Evolutionary conservation across 495 filamentous ascomycete genomes (phyloP), one percentile per base, ranked within the genome.

Genomic region (Daldinia decipiens): DNA sequence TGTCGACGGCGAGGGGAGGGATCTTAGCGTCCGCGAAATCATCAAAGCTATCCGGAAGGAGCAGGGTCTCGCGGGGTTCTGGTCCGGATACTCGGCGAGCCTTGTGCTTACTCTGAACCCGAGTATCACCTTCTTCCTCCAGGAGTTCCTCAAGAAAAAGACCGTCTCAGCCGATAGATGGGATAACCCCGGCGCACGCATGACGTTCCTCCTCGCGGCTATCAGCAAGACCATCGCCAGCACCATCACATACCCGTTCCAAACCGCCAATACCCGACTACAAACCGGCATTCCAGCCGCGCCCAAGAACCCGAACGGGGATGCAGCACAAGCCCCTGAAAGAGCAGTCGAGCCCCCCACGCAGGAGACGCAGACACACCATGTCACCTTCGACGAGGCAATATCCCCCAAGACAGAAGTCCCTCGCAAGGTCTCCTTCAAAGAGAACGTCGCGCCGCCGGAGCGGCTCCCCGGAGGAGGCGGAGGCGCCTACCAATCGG

Each of bases 31-130:
- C 2, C 77, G 81, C 3, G 84, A 90, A 26, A 93, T 93, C 47
- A 84, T 90, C 17, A 77, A 79, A 2, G 81, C 86, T 39, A 95
- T 97, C 55, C 78, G 81, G 11, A 62, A 79, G 1, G 92, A 95
- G 74, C 91, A 92, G 72, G 95, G 94, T 0, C 57, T 95, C 7
- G 76, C 57, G 21, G 94, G 94, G 0, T 92, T 97, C 70, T 97
- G 95, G 94, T 92, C 93, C 0, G 95, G 95, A 3, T 97, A 97
- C 79, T 91, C 91, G 12, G 93, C 93, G 0, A 87, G 86, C 29
- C 77, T 95, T 56, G 84, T 97, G 55, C 78, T 98, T 34, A 94
- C 94, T 0, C 81, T 97, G 1, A 97, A 98, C 73, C 94, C 94
- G 8, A 89, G 89, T 55, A 82, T 97, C 62, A 97, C 95, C 0